phyloP scores from a whole-genome alignment of 345 rosid species.

The Murraya paniculata region DNA sequence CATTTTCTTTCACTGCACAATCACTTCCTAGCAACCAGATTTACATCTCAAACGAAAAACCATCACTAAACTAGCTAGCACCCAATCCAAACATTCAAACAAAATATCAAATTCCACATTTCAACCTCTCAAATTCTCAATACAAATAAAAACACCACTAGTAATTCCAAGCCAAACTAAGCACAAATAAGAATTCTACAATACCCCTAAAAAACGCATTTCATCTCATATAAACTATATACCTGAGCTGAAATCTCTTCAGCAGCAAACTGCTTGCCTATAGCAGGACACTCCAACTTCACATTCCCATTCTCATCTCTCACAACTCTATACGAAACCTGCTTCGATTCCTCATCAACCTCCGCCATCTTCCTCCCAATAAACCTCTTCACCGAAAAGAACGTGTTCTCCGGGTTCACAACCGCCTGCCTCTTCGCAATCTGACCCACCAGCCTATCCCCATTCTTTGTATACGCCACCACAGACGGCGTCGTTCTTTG shows the following conservation, averaged over 20 bases:
- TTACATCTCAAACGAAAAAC: neutral
- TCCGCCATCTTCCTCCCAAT: constrained; percentile 96
- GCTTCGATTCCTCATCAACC: constrained; percentile 95
- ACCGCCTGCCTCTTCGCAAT: constrained; percentile 98
- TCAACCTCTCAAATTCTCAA: neutral
- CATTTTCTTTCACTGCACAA: too few relatives aligned
- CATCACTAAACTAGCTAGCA: neutral
- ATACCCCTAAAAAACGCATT: neutral
- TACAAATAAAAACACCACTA: too few relatives aligned
- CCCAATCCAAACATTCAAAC: neutral
- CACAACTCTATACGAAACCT: constrained; percentile 78
- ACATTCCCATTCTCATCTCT: constrained; percentile 95
- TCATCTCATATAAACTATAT: neutral
- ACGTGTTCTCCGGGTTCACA: constrained; percentile 97
- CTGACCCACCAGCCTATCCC: constrained; percentile 93
- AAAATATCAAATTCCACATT: neutral
- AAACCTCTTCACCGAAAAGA: constrained; percentile 97
- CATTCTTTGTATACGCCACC: constrained; percentile 86
- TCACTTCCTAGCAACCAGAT: neutral
- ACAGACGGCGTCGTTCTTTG: constrained; percentile 98
- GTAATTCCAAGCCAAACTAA: too few relatives aligned
- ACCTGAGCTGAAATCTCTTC: constrained; percentile 99
- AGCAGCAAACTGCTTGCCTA: constrained; percentile 87
- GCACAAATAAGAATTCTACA: neutral
- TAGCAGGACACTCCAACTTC: constrained; percentile 90